A percentile compares a stretch with the other conserved stretches of the same genome.
phyloP scores from a whole-genome alignment of 768 basidiomycete species.

The Rhizopogon roseolus region DNA sequence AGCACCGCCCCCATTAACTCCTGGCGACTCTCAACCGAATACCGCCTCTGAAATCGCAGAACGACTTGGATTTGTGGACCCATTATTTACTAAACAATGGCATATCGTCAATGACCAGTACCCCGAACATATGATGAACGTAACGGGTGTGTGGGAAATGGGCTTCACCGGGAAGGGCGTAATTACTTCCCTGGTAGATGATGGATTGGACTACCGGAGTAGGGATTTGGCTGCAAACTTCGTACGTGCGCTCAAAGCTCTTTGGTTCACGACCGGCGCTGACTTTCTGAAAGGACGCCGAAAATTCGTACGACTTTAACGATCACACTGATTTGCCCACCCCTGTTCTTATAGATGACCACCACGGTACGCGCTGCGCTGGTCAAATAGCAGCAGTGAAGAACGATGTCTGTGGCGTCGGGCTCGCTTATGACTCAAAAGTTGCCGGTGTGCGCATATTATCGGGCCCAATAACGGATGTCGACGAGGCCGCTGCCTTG shows the following conservation, averaged over 20 bases:
- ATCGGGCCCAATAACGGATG: conserved; percentile 90
- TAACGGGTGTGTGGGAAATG: conserved; percentile 87
- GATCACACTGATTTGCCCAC: conserved; percentile 85
- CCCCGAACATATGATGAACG: conserved; percentile 86
- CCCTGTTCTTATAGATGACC: conserved; percentile 85
- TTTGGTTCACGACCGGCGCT: background rate
- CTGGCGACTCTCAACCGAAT: conserved; percentile 22
- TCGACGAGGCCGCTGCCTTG: conserved; percentile 91
- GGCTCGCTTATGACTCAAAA: conserved; percentile 88
- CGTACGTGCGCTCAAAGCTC: conserved; percentile 52
- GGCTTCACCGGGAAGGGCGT: conserved; percentile 86
- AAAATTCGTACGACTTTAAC: conserved; percentile 94
- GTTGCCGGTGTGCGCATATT: conserved; percentile 95
- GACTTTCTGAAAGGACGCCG: conserved; percentile 56
- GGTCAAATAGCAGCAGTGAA: conserved; percentile 93
- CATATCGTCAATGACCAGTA: conserved; percentile 87
- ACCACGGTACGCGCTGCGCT: conserved; percentile 96
- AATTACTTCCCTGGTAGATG: conserved; percentile 87
- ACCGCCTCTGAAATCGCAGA: conserved; percentile 44
- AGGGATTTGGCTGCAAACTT: conserved; percentile 89
- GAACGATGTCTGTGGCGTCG: conserved; percentile 92
- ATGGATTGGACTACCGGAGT: conserved; percentile 88
- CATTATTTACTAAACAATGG: conserved; percentile 85
- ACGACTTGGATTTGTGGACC: conserved; percentile 71
- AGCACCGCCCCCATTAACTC: conserved; percentile 57